Evolutionary conservation across 225 moss, liverwort and hornwort genomes (phyloP).

Genomic region (Rhytidiadelphus loreus): DNA sequence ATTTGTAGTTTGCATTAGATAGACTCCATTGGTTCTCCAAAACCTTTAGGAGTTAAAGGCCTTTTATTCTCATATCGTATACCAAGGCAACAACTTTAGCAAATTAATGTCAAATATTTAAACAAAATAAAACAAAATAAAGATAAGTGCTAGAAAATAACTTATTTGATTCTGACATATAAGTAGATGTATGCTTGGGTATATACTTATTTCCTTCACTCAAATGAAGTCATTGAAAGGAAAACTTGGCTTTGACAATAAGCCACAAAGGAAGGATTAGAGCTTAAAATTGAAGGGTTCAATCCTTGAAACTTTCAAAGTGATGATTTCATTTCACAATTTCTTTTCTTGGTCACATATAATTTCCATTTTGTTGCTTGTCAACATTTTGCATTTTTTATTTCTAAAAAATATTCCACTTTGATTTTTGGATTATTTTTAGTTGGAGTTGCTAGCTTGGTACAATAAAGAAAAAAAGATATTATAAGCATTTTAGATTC

Average conservation of each 20-base stretch:
- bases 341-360: background rate
- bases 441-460: background rate
- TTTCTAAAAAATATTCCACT: background rate
- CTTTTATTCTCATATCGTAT: background rate
- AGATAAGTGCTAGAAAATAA: background rate
- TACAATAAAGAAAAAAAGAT: background rate
- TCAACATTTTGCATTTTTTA: background rate
- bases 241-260: background rate
- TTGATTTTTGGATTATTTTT: background rate
- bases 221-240: background rate
- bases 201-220: background rate
- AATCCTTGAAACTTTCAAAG: background rate
- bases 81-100: background rate
- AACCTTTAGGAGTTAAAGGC: too few species aligned
- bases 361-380: background rate
- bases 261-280: background rate
- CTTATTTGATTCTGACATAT: background rate
- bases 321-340: background rate
- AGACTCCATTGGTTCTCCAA: too few species aligned
- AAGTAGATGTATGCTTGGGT: too few species aligned
- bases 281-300: fast-evolving
- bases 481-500: background rate
- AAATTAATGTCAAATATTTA: background rate
- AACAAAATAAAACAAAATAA: background rate
- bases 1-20: too few species aligned